Evolutionary conservation across 768 basidiomycete species (phyloP).

Genomic region (Floccularia luteovirens): DNA sequence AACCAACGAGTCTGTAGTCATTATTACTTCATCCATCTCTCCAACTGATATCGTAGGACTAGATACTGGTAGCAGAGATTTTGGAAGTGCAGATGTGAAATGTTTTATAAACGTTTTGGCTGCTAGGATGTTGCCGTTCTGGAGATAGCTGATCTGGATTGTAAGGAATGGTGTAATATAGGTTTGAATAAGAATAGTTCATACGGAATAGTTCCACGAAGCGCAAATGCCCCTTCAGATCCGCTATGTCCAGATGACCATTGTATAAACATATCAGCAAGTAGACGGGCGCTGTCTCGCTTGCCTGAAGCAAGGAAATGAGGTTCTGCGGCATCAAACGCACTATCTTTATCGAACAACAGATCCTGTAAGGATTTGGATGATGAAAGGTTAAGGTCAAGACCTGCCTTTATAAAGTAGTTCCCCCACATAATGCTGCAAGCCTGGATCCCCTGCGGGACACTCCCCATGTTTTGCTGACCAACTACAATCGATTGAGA

Average conservation of each 20-base stretch:
- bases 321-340: constrained; percentile 67
- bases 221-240: constrained; percentile 66
- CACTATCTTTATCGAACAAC: constrained; percentile 45
- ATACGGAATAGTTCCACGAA: constrained; percentile 82
- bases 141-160: constrained; percentile 66
- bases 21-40: constrained; percentile 48
- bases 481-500: constrained; percentile 56
- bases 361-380: background rate
- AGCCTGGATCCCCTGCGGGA: constrained; percentile 80
- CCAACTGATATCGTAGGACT: constrained; percentile 42
- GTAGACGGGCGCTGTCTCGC: constrained; percentile 78
- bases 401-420: constrained; percentile 72
- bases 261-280: constrained; percentile 81
- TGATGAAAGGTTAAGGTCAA: background rate
- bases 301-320: constrained; percentile 84
- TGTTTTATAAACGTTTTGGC: constrained; percentile 89
- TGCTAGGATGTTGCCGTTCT: constrained; percentile 86
- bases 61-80: constrained; percentile 32
- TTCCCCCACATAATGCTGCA: constrained; percentile 90
- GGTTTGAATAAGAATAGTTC: constrained; percentile 16
- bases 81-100: constrained; percentile 58
- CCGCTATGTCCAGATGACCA: constrained; percentile 51
- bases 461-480: constrained; percentile 68
- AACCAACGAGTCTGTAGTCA: constrained; percentile 69
- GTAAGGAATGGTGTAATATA: constrained; percentile 1